phyloP scores from a whole-genome alignment of 1,139 yeast species.

The Kodamaea fungicola region DNA sequence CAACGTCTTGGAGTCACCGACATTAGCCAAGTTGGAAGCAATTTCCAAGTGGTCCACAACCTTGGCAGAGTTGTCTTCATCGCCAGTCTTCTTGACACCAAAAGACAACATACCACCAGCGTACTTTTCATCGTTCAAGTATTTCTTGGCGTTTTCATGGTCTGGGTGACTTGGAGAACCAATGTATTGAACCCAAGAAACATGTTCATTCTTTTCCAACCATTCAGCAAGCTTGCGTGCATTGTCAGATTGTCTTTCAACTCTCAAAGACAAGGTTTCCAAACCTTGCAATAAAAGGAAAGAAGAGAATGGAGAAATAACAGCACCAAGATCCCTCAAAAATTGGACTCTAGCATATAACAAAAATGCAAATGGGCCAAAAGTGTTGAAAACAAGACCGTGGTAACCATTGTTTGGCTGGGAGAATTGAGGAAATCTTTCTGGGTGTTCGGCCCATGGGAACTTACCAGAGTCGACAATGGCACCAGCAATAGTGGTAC shows the following conservation, averaged over 20 bases:
- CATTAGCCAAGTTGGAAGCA: conserved; percentile 92
- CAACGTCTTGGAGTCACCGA: conserved; percentile 92
- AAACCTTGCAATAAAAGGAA: conserved; percentile 87
- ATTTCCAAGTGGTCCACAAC: conserved; percentile 80
- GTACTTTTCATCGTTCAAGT: conserved; percentile 58
- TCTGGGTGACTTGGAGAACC: conserved; percentile 82
- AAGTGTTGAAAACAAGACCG: conserved; percentile 74
- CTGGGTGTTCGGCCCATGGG: conserved; percentile 84
- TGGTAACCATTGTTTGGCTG: conserved; percentile 92
- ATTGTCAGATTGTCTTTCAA: conserved; percentile 85
- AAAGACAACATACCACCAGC: conserved; percentile 87
- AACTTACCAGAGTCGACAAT: conserved; percentile 87
- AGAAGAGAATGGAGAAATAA: conserved; percentile 83
- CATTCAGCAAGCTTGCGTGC: conserved; percentile 78
- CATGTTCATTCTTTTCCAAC: conserved; percentile 70
- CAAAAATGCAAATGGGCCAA: conserved; percentile 77
- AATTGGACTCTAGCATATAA: conserved; percentile 81
- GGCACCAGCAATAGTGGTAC: conserved; percentile 92
- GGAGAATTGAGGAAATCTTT: conserved; percentile 86
- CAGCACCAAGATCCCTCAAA: conserved; percentile 89
- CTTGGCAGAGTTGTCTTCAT: conserved; percentile 70
- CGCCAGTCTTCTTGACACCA: conserved; percentile 73
- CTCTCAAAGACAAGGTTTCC: conserved; percentile 90
- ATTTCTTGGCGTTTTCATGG: conserved; percentile 80
- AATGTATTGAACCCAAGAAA: conserved; percentile 86